Evolutionary conservation across 75 land plant genomes (phyloP).

Genomic region (Gnetum montanum): DNA sequence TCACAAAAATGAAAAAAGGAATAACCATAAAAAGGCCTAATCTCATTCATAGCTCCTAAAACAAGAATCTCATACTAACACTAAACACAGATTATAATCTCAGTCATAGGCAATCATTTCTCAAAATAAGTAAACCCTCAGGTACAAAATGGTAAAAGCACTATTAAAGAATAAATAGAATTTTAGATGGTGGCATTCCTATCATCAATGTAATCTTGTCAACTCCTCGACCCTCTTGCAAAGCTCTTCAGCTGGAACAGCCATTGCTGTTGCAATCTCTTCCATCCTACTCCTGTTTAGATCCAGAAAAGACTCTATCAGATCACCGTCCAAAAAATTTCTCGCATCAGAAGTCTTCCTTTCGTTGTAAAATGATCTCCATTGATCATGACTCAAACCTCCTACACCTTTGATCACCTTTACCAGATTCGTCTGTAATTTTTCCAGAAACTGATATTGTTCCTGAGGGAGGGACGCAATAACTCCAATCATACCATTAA

Average conservation of each 20-base stretch:
- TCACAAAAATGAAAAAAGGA: not conserved
- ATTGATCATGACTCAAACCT: constrained; percentile 93
- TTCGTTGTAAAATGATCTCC: constrained; percentile 98
- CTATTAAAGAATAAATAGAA: no score
- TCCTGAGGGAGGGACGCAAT: constrained; percentile 96
- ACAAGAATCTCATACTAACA: no score
- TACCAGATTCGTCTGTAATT: constrained; percentile 68
- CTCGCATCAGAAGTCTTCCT: constrained; percentile 82
- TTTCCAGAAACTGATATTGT: constrained; percentile 77
- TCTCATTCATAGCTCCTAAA: no score
- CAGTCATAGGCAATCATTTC: no score
- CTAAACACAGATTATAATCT: no score
- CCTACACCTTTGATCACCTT: constrained; percentile 99
- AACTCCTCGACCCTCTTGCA: constrained; percentile 95
- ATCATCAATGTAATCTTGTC: constrained; percentile 78
- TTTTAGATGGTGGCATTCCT: no score
- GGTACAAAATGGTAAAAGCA: no score
- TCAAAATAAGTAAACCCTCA: no score
- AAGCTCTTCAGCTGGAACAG: constrained; percentile 85
- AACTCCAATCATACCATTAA: constrained; percentile 95
- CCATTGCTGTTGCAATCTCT: constrained; percentile 66
- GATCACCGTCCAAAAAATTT: constrained; percentile 91
- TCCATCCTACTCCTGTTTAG: constrained; percentile 72
- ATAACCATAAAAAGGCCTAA: no score
- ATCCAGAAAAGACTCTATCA: constrained; percentile 94